Base-by-base conservation (phyloP, 495 filamentous ascomycete species). In the Annulohypoxylon stygium region DNA sequence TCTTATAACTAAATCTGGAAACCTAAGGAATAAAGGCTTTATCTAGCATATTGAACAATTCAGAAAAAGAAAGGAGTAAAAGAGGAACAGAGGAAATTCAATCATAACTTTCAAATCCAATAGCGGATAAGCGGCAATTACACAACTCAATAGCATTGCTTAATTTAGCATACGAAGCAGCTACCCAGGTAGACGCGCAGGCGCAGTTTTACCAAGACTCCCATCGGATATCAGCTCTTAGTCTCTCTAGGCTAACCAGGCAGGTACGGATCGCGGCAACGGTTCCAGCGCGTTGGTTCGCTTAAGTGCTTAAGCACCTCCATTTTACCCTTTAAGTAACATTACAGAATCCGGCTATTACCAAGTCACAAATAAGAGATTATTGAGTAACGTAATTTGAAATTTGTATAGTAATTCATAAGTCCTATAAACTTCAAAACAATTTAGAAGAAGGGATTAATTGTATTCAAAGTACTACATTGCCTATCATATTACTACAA, bases 61-160 rank as follows among this genome's bases (percentile, higher is more conserved):
- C 1, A 23, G 30, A 18, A 12, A 20, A 2, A 4, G 16, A 39
- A 3, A 41, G 34, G 12, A 53, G 2, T 9, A 47, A 23, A 23
- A 36, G 8, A 66, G 9, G 36, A 7, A 37, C 12, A 39, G 43
- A 14, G 12, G 3, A 23, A 18, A 10, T 26, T 58, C 33, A 12
- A 26, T 37, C 14, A 12, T 10, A 26, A 48, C 6, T 18, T 25
- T 43, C 12, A 11, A 60, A 60, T 4, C 9, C 0, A 65, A 37
- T 11, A 57, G 61, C 70, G 65, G 70, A 43, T 73, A 73, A 73
- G 65, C 70, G 70, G 70, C 65, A 73, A 37, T 43, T 59, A 60
- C 9, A 11, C 39, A 26, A 53, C 65, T 53, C 23, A 11, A 57
- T 57, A 14, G 53, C 23, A 23, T 26, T 41, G 37, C 26, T 51